phyloP scores from a whole-genome alignment of 1,284 basidiomycete genomes.

The Moniliophthora roreri region DNA sequence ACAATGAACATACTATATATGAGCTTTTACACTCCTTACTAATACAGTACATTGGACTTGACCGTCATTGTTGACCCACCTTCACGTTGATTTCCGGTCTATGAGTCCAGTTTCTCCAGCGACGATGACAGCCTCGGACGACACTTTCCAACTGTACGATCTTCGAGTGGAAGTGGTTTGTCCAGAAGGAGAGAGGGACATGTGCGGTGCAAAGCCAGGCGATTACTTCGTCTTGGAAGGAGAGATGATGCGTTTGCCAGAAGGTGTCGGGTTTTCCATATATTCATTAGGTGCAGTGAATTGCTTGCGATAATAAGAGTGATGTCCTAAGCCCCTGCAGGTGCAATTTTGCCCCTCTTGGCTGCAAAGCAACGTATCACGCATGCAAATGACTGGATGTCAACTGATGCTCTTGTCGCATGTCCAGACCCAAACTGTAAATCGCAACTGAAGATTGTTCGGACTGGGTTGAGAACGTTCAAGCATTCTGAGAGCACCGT shows the following conservation, averaged over 20 bases:
- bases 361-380: conserved; percentile 62
- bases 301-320: not conserved
- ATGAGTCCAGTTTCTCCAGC: no score
- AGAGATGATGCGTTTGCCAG: conserved; percentile 60
- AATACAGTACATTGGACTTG: no score
- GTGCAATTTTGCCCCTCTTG: conserved; percentile 56
- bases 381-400: conserved; percentile 63
- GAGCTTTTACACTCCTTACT: no score
- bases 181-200: conserved; percentile 49
- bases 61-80: no score
- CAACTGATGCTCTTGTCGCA: conserved; percentile 60
- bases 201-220: conserved; percentile 62
- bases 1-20: no score
- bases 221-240: conserved; percentile 62
- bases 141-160: conserved; percentile 57
- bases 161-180: conserved; percentile 59
- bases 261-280: conserved; percentile 62
- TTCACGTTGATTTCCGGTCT: no score
- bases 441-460: conserved; percentile 51
- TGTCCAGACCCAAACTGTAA: conserved; percentile 66
- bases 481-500: conserved; percentile 53
- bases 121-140: conserved; percentile 19
- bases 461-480: conserved; percentile 51
- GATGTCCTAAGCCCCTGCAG: conserved; percentile 27
- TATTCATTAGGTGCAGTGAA: conserved; percentile 53